Conservation (phyloP, 495 filamentous ascomycete genomes). For the Zalerion maritima region DNA sequence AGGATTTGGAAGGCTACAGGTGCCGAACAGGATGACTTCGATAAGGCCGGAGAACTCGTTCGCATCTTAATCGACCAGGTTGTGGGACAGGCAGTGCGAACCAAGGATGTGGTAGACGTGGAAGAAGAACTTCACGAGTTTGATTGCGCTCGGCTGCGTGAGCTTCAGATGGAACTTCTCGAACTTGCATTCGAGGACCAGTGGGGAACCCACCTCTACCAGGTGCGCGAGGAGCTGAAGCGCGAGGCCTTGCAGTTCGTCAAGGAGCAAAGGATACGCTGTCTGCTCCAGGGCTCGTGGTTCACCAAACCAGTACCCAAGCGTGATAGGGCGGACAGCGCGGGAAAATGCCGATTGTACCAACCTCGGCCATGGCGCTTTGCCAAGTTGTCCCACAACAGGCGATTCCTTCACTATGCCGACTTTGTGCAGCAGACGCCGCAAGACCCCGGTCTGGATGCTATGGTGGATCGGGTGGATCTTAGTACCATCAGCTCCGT, state of each 20-base stretch:
- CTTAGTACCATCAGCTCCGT: constrained; percentile 82
- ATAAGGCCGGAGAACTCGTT: constrained; percentile 80
- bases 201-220: constrained; percentile 79
- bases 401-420: constrained; percentile 81
- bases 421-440: constrained; percentile 57
- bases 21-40: constrained; percentile 73
- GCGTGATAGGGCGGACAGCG: constrained; percentile 21
- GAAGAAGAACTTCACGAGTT: constrained; percentile 81
- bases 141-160: constrained; percentile 58
- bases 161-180: constrained; percentile 89
- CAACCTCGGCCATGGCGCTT: constrained; percentile 52
- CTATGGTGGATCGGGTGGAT: constrained; percentile 72
- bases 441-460: constrained; percentile 56
- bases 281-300: constrained; percentile 79
- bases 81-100: constrained; percentile 67
- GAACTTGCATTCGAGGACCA: constrained; percentile 85
- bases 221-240: constrained; percentile 85
- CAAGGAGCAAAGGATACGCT: constrained; percentile 92
- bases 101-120: constrained; percentile 74
- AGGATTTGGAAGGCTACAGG: constrained; percentile 83
- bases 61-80: constrained; percentile 86
- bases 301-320: constrained; percentile 48
- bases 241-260: constrained; percentile 90
- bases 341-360: constrained; percentile 20
- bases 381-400: constrained; percentile 80